phyloP scores from a whole-genome alignment of 768 basidiomycete genomes.

The Suillus lakei region DNA sequence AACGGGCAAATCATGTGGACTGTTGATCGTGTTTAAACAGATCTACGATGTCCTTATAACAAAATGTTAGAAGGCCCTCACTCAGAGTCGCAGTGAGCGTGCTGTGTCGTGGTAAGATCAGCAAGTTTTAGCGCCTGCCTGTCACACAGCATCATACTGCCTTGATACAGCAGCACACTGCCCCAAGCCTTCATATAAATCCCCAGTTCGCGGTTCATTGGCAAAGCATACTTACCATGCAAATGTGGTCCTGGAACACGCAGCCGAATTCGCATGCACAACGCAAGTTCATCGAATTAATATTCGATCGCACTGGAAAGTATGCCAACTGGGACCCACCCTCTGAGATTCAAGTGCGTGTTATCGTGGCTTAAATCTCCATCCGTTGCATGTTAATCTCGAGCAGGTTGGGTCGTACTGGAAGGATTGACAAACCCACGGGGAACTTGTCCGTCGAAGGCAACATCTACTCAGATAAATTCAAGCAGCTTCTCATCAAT shows the following conservation, averaged over 20 bases:
- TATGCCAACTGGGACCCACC: conserved; percentile 36
- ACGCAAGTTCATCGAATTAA: conserved; percentile 32
- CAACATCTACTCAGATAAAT: conserved; percentile 14
- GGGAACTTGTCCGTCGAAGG: conserved; percentile 27
- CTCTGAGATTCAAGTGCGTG: conserved; percentile 22
- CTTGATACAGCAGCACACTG: background rate
- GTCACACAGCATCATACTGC: background rate
- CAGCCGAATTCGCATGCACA: conserved; percentile 13
- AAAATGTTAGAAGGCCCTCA: background rate
- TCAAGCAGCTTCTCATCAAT: background rate
- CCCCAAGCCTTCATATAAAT: background rate
- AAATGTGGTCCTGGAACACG: conserved; percentile 1
- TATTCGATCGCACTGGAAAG: conserved; percentile 25
- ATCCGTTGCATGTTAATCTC: background rate
- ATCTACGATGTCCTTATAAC: background rate
- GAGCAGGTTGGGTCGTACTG: conserved; percentile 27
- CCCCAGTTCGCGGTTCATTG: background rate
- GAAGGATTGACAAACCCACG: conserved; percentile 24
- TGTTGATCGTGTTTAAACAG: background rate
- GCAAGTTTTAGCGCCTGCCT: background rate
- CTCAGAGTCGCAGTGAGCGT: too few relatives aligned
- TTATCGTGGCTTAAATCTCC: background rate
- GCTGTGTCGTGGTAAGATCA: background rate
- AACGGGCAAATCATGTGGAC: background rate
- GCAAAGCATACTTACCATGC: background rate